phyloP scores from a whole-genome alignment of 2,329 filamentous ascomycete species.

The Botrytis medusae region DNA sequence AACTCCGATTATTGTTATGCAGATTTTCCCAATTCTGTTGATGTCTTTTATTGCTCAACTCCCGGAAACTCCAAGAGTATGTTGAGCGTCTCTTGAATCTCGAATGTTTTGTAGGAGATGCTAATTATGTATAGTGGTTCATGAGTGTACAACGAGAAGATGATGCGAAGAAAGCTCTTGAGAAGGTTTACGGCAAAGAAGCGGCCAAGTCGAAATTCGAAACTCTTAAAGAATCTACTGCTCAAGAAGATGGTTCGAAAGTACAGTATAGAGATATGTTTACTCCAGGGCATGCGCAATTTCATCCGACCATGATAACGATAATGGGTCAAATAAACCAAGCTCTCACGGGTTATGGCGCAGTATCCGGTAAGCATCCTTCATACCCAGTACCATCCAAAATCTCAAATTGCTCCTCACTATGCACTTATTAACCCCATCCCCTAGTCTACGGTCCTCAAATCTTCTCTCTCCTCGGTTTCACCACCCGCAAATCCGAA shows the following conservation, averaged over 20 bases:
- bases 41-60: constrained; percentile 53
- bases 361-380: constrained; percentile 45
- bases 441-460: constrained; percentile 60
- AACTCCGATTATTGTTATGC: constrained; percentile 60
- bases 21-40: constrained; percentile 55
- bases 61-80: constrained; percentile 53
- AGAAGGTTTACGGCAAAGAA: constrained; percentile 51
- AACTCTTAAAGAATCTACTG: constrained; percentile 50
- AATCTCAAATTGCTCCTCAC: no score
- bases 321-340: constrained; percentile 65
- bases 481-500: constrained; percentile 51
- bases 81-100: background rate
- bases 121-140: constrained; percentile 45
- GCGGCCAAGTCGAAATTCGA: constrained; percentile 50
- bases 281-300: constrained; percentile 53
- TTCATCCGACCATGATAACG: constrained; percentile 60
- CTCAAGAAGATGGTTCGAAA: constrained; percentile 46
- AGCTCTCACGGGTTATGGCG: constrained; percentile 57
- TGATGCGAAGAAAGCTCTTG: constrained; percentile 51
- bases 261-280: constrained; percentile 59
- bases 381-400: background rate
- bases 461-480: constrained; percentile 62
- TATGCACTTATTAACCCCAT: background rate
- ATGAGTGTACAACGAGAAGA: constrained; percentile 51
- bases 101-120: background rate